Base-by-base conservation (phyloP, 352 stramenopile species). In the Phytophthora ramorum region DNA sequence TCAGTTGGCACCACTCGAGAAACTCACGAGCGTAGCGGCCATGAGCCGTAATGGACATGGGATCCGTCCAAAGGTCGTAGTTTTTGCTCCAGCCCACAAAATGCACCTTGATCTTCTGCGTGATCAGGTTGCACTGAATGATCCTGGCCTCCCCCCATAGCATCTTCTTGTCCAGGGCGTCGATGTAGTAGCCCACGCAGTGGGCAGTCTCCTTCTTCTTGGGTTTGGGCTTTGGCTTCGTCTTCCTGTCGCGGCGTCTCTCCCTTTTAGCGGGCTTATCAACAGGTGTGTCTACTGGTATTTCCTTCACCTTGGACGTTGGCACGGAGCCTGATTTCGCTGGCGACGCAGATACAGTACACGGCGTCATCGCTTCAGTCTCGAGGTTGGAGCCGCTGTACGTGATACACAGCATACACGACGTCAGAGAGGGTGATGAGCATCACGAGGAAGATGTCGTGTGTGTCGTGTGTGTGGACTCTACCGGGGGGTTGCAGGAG, bases 21-120 rank as follows among this genome's bases (percentile, higher is more conserved):
- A 46, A 87, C 81, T 55, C 66, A 90, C 81, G 73, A 41, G 78
- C 68, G 22, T 79, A 85, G 51, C 61, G 69, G 24, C 83, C 79
- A 59, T 93, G 83, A 1, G 70, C 63, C 4, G 77, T 79, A 55
- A 93, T 81, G 12, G 76, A 90, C 55, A 91, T 81, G 44, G 67
- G 58, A 51, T 93, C 85, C 24, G 83, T 93, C 85, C 85, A 93
- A 51, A 92, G 76, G 51, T 93, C 81, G 61, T 83, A 85, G 19
- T 67, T 76, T 51, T 87, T 78, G 43, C 63, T 78, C 70, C 78
- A 94, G 22, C 85, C 83, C 26, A 90, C 73, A 48, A 94, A 94
- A 40, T 87, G 81, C 51, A 94, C 83, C 51, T 81, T 80, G 57
- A 94, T 79, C 53, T 86, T 86, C 50, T 89, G 69, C 48, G 81